Percentiles rank a stretch among this genome's conserved stretches.
phyloP scores from a whole-genome alignment of 192 early-diverging fungal genomes.

The Coemansia sp. region DNA sequence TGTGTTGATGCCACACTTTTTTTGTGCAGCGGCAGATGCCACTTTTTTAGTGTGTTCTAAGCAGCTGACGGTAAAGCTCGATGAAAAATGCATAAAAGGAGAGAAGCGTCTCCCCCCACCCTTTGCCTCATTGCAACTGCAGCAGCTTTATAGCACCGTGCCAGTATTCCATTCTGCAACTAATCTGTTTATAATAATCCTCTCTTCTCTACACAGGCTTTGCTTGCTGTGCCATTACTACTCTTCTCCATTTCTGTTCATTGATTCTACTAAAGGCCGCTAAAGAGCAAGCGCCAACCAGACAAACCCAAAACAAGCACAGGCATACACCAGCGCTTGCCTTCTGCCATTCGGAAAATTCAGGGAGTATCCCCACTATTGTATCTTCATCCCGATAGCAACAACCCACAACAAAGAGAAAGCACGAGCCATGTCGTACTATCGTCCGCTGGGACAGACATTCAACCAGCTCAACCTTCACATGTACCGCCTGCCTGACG shows the following conservation, averaged over 20 bases:
- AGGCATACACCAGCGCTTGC: too few relatives aligned
- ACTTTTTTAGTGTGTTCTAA: not conserved
- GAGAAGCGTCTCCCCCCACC: too few relatives aligned
- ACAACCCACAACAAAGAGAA: too few relatives aligned
- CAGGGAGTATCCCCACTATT: too few relatives aligned
- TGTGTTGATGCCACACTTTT: not conserved
- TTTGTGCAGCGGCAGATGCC: not conserved
- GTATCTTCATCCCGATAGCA: not conserved
- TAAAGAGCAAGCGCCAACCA: not conserved
- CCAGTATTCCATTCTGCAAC: slow-evolving; percentile 1
- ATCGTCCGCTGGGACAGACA: slow-evolving; percentile 51
- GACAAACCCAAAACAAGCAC: not conserved
- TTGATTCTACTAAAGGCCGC: not conserved
- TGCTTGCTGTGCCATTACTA: not conserved
- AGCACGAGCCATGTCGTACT: slow-evolving; percentile 36
- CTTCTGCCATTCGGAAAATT: too few relatives aligned
- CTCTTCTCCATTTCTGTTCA: not conserved
- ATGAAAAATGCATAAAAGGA: not conserved
- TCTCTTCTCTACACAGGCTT: not conserved
- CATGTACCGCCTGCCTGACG: slow-evolving; percentile 55
- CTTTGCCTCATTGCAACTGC: not conserved
- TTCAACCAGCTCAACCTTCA: slow-evolving; percentile 55
- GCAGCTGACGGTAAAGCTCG: not conserved
- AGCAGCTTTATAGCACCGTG: not conserved
- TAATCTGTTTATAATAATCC: not conserved